Percentiles rank a stretch among this genome's conserved stretches.
Conservation (phyloP, 192 early-diverging fungal species). For the Endogone sp. region DNA sequence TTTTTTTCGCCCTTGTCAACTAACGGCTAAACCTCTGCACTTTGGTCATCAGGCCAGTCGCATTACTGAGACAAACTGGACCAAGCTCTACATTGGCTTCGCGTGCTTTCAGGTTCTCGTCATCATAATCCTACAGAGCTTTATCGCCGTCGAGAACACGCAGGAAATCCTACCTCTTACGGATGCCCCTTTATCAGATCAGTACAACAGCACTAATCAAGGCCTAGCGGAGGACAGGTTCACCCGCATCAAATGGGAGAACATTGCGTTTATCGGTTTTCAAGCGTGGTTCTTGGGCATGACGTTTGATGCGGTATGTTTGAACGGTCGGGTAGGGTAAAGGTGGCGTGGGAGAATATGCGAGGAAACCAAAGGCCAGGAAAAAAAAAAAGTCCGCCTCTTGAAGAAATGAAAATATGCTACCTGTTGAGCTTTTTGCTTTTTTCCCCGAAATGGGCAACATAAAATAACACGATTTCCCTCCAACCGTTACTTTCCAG, state of each 20-base stretch:
- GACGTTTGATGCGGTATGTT: conserved; percentile 33
- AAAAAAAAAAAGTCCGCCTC: too few species aligned
- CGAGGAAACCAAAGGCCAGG: too few species aligned
- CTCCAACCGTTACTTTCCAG: conserved; percentile 9
- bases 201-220: conserved; percentile 2
- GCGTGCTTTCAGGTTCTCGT: conserved; percentile 25
- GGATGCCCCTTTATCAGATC: conserved; percentile 2
- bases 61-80: conserved; percentile 32
- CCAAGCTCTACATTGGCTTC: conserved; percentile 24
- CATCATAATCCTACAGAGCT: conserved; percentile 23
- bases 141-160: conserved; percentile 26
- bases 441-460: neutral
- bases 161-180: neutral
- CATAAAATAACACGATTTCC: neutral
- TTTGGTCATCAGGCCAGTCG: conserved; percentile 20
- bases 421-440: neutral
- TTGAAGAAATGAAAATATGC: neutral
- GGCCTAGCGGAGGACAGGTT: too few species aligned
- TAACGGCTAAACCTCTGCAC: too few species aligned
- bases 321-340: neutral
- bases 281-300: conserved; percentile 31
- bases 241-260: conserved; percentile 36
- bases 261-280: conserved; percentile 33
- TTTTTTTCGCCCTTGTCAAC: too few species aligned
- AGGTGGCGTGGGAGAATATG: too few species aligned